Evolutionary conservation across 129 eudicot species (phyloP).

Genomic region (Heracleum sosnowskyi): DNA sequence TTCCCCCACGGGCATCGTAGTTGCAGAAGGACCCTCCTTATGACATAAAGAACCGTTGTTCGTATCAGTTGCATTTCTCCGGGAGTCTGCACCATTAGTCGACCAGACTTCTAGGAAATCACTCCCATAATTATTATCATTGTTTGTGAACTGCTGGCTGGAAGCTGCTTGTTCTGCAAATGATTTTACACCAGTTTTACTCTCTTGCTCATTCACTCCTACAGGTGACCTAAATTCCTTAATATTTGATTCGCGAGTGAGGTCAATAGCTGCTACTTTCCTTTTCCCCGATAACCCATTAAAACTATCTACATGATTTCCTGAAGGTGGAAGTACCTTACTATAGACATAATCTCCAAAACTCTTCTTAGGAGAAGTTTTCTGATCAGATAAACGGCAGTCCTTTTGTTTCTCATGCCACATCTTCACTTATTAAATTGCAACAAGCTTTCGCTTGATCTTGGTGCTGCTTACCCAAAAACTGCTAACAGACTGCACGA

Average conservation of each 20-base stretch:
- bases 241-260: conserved; percentile 14
- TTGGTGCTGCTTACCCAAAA: conserved; percentile 13
- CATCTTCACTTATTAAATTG: conserved; percentile 18
- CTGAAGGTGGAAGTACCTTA: conserved; percentile 29
- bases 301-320: conserved; percentile 23
- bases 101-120: conserved; percentile 16
- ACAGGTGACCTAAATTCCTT: conserved; percentile 11
- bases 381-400: conserved; percentile 19
- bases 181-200: not conserved
- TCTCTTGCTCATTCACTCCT: conserved; percentile 1
- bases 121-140: conserved; percentile 20
- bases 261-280: conserved; percentile 18
- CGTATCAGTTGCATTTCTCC: conserved; percentile 14
- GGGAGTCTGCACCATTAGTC: conserved; percentile 4
- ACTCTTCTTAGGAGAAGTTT: conserved; percentile 13
- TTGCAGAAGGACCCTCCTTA: conserved; percentile 3
- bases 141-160: conserved; percentile 21
- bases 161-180: conserved; percentile 21
- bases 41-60: conserved; percentile 13
- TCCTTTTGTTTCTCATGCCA: conserved; percentile 35
- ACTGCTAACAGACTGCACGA: conserved; percentile 9
- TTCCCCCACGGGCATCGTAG: conserved; percentile 2
- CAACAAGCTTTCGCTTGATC: conserved; percentile 7
- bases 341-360: conserved; percentile 23
- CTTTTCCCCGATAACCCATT: conserved; percentile 30